Evolutionary conservation across 83 land plant species (phyloP), one percentile per base, ranked within the genome.

Genomic region (Picea abies): DNA sequence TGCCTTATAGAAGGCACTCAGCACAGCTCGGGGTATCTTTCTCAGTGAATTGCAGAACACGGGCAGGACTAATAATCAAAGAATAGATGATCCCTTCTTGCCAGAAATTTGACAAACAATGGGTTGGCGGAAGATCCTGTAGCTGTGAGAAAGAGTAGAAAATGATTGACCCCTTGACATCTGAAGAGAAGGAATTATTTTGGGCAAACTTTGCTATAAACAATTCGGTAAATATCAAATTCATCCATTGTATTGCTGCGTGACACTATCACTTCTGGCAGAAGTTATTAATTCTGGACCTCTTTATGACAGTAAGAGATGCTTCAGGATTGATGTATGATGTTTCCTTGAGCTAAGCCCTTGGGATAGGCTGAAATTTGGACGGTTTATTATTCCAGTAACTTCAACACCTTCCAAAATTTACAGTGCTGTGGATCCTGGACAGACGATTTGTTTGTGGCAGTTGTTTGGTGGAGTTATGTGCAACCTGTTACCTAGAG

Each of bases 321-420:
- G 91, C 99, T 22, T 86, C 94, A 78, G 99, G 99, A 25, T 89
- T 98, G 80, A 98, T 95, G 81, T 98, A 98, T 88, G 99, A 98
- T 88, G 99, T 98, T 52, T 98, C 99, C 14, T 98, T 86, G 99
- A 98, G 78, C 80, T 98, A n/a, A 95, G 88, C 88, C 88, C 96
- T 44, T 98, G 93, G 91, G 99, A 98, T 89, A 87, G 97, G 80
- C 84, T 98, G 79, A 93, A 89, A 20, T 92, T 94, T 71, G 99
- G 99, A 58, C 94, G 99, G 99, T 98, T 91, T 88, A 97, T 98
- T 47, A 86, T 98, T 62, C 90, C 99, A 15, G 99, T 98, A 25
- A 98, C 99, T 76, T 98, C 99, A 75, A 94, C 99, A 39, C 99
- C 99, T 63, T 89, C 82, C 75, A 98, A 98, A 97, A 99, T 96